A percentile compares a stretch with the other conserved stretches of the same genome.
Evolutionary conservation across 2,329 filamentous ascomycete species (phyloP).

Genomic region (Phyllosticta capitalensis): DNA sequence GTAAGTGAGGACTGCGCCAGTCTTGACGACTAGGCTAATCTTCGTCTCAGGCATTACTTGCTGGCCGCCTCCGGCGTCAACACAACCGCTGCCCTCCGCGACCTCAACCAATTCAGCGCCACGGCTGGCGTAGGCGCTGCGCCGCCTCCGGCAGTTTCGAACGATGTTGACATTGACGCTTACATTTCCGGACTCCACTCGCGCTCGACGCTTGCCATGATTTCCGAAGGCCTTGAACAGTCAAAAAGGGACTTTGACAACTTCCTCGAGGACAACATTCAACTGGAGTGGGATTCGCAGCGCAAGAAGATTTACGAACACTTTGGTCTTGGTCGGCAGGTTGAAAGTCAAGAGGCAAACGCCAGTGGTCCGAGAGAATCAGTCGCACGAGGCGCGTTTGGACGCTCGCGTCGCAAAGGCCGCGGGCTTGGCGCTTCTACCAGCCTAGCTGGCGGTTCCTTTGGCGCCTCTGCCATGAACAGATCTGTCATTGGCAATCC

Average conservation of each 20-base stretch:
- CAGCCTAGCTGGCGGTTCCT: constrained; percentile 27
- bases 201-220: constrained; percentile 84
- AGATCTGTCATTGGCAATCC: constrained; percentile 82
- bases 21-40: constrained; percentile 13
- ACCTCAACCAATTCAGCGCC: constrained; percentile 69
- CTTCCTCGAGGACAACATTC: constrained; percentile 89
- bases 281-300: constrained; percentile 92
- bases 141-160: constrained; percentile 27
- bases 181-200: constrained; percentile 81
- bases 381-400: constrained; percentile 42
- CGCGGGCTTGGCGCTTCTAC: constrained; percentile 29
- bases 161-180: constrained; percentile 51
- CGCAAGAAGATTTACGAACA: constrained; percentile 90
- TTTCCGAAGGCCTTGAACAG: constrained; percentile 80
- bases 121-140: constrained; percentile 53
- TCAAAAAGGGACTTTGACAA: constrained; percentile 86
- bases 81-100: constrained; percentile 72
- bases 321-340: constrained; percentile 63
- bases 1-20: constrained; percentile 29
- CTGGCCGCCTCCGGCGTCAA: constrained; percentile 90
- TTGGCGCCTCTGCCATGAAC: constrained; percentile 61
- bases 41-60: constrained; percentile 64
- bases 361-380: constrained; percentile 27
- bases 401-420: constrained; percentile 37
- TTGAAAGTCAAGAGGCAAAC: constrained; percentile 25